These are phyloP conservation scores for Talaromyces rugulosus DNA, from an alignment of 2,329 filamentous ascomycete species.

Conservation along the genomic window DNA sequence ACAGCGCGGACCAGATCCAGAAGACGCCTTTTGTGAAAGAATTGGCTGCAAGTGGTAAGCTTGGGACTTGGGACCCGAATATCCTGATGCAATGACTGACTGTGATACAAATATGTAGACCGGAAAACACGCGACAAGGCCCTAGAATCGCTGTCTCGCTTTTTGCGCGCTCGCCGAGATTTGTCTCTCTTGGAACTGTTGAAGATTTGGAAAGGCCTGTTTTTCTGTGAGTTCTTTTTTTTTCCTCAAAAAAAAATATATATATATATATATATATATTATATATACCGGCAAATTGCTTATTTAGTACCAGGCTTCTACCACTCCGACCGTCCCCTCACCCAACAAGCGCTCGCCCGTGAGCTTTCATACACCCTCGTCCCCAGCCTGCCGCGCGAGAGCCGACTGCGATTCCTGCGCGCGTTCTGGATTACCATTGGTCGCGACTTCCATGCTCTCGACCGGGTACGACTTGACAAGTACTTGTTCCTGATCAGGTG, in stretches of 20 bases:
- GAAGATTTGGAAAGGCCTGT: constrained; percentile 93
- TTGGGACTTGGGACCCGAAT: neutral
- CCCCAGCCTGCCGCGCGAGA: constrained; percentile 51
- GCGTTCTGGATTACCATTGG: constrained; percentile 70
- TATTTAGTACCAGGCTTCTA: constrained; percentile 58
- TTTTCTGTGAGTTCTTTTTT: constrained; percentile 60
- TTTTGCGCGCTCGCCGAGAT: constrained; percentile 61
- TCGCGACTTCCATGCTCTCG: constrained; percentile 65
- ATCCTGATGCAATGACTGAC: neutral
- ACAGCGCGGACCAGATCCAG: constrained; percentile 24
- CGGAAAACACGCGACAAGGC: constrained; percentile 73
- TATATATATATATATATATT: neutral
- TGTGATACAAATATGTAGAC: constrained; percentile 50
- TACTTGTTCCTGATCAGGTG: constrained; percentile 80
- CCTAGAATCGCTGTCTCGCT: constrained; percentile 70
- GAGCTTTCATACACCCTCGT: constrained; percentile 69
- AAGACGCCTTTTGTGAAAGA: constrained; percentile 72
- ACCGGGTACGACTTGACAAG: constrained; percentile 82
- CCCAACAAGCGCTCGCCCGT: constrained; percentile 76
- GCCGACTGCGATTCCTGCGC: constrained; percentile 47
- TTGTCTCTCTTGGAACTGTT: constrained; percentile 68
- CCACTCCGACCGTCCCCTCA: constrained; percentile 86
- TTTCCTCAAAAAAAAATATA: neutral
- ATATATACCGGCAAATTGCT: neutral
- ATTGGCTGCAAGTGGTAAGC: constrained; percentile 75